Evolutionary conservation across 2,329 filamentous ascomycete species (phyloP), one percentile per base, ranked within the genome.

Genomic region (Aspergillus caelatus): DNA sequence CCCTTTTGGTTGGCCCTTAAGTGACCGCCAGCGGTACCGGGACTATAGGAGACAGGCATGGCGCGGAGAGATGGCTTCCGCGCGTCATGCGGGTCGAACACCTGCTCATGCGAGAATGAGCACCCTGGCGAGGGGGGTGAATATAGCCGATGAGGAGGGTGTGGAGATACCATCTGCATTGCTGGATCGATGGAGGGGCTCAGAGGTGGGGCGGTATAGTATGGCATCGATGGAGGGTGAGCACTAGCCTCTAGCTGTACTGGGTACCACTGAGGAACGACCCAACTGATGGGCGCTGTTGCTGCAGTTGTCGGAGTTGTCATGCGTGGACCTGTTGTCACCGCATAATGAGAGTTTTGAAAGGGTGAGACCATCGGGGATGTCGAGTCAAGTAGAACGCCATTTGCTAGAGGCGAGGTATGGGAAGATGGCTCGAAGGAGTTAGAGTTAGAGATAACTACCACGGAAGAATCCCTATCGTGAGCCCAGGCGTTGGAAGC

Each of bases 31-130:
- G 62, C 57, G 26, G 62, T 56, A 43, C 68, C 65, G 23, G 67
- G 64, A 21, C 57, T 60, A 61, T 75, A 74, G 16, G 74, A 68
- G n/a, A 72, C 64, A 28, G 72, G 71, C 62, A 73, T 68, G 28
- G 68, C 67, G 5, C 72, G 73, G 54, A 72, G 71, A 73, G 74
- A 78, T 21, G 68, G 63, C 63, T 73, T 76, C 4, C 63, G 11
- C 43, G 70, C 69, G 9, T 64, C 63, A 12, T 65, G 61, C 23
- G 68, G 70, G 5, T 68, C 67, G 23, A 67, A 57, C 23, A 67
- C 45, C 30, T 70, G 69, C 5, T 72, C 66, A 2, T 61, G 62
- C 19, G 58, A 52, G 28, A 71, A 64, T 9, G 61, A 41, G 57
- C 71, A 68, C 9, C 62, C 63, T 26, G 58, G 60, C n/a, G 68